Base-by-base conservation (phyloP, 257 asterid species). In the Scutellaria baicalensis region DNA sequence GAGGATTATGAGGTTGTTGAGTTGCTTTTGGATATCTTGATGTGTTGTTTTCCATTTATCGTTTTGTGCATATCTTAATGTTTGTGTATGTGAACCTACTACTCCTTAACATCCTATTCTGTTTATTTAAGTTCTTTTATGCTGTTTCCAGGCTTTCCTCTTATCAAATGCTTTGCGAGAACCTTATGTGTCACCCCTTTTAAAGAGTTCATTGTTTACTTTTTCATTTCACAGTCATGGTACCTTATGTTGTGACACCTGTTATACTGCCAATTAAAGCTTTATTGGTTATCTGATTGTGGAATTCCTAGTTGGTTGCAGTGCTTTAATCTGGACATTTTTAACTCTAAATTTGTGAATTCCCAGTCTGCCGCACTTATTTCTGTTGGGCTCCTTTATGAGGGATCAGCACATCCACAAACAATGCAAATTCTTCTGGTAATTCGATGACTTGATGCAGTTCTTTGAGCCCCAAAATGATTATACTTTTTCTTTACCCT, bases 361-460 rank as follows among this genome's bases (percentile, higher is more conserved):
- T 71, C 80, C 44, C 87, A 93, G 99, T 86, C 96, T 14, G 97
- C 97, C 59, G 97, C 99, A 66, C 93, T 93, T 75, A 66, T 93
- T 59, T 93, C 97, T 20, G 84, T 91, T 50, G 97, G 99, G 78
- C 91, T 93, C 69, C 90, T 93, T 67, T 93, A 89, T 10, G 99
- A 93, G 82, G 97, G 99, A 78, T 89, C 97, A 11, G 97, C 93
- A 38, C 99, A 93, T 73, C 96, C 92, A 14, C 99, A 93, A 72
- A 92, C 99, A 36, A 93, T 93, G 99, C 93, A 89, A 66, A 79
- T 88, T 84, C 97, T 92, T 84, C 82, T 92, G 98, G 98, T 92
- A 89, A 80, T 68, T 66, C 58, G 8, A 58, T 64, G 27, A 64
- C 64, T 75, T 69, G 21, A 18, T 81, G 58, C 51, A 20, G 69